Evolutionary conservation across 2,329 filamentous ascomycete species (phyloP).

Genomic region (Fulvia fulva): DNA sequence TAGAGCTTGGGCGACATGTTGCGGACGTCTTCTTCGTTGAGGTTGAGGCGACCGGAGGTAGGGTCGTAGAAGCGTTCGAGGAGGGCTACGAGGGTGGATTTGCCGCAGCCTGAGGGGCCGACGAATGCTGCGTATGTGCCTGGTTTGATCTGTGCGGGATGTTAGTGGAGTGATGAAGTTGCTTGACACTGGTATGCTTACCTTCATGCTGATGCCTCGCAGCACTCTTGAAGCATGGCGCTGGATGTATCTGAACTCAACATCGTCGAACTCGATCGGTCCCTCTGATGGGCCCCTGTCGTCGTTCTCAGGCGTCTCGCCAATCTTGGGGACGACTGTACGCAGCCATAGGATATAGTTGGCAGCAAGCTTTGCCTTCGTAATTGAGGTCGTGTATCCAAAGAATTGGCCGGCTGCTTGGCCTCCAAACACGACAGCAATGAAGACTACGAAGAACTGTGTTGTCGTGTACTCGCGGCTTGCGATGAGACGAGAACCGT

Average conservation of each 20-base stretch:
- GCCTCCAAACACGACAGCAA: constrained; percentile 40
- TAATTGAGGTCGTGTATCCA: constrained; percentile 50
- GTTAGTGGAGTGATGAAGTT: background rate
- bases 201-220: constrained; percentile 26
- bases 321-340: constrained; percentile 35
- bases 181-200: background rate
- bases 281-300: constrained; percentile 26
- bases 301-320: constrained; percentile 35
- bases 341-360: constrained; percentile 47
- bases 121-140: constrained; percentile 47
- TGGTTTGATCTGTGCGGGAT: constrained; percentile 18
- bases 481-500: constrained; percentile 32
- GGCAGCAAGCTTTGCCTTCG: constrained; percentile 34
- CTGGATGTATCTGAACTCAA: constrained; percentile 30
- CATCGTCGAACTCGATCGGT: constrained; percentile 23
- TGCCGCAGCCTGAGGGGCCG: constrained; percentile 47
- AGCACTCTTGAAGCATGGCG: constrained; percentile 26
- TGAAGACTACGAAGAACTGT: constrained; percentile 58
- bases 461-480: constrained; percentile 33
- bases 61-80: constrained; percentile 48
- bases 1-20: constrained; percentile 59
- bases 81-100: constrained; percentile 45
- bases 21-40: constrained; percentile 58
- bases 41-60: constrained; percentile 35
- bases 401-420: constrained; percentile 66